phyloP scores from a whole-genome alignment of 2,329 filamentous ascomycete genomes.

The Hymenoscyphus scutula region DNA sequence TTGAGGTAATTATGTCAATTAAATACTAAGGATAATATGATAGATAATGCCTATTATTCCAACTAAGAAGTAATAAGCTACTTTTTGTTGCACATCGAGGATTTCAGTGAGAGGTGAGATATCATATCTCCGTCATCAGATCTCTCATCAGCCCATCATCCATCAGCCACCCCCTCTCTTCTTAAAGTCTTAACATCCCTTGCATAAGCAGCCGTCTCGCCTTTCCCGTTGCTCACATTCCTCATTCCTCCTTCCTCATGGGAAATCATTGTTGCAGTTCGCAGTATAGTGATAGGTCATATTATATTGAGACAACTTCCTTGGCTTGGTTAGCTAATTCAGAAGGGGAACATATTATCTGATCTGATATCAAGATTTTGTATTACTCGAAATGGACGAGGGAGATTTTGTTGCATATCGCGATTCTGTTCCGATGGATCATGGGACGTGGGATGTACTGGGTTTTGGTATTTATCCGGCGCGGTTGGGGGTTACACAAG shows the following conservation, averaged over 20 bases:
- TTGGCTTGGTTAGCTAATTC: too few relatives aligned
- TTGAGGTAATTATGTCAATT: neutral
- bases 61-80: neutral
- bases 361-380: neutral
- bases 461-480: neutral
- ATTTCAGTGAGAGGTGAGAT: constrained; percentile 10
- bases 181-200: neutral
- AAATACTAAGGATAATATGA: neutral
- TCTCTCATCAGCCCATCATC: neutral
- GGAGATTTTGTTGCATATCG: neutral
- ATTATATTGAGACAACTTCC: neutral
- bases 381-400: neutral
- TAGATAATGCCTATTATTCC: neutral
- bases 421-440: neutral
- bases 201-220: neutral
- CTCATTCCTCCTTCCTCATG: neutral
- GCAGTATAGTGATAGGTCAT: neutral
- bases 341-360: neutral
- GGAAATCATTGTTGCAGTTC: neutral
- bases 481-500: neutral
- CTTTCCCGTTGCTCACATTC: neutral
- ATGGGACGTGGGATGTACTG: neutral
- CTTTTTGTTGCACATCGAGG: constrained; percentile 7
- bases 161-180: neutral
- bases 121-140: constrained; percentile 5